Percentiles rank a stretch among this genome's conserved stretches.
These are phyloP conservation scores for Limnomonas spitsbergensis DNA, from an alignment of 139 green algal species.

Conservation along the genomic window DNA sequence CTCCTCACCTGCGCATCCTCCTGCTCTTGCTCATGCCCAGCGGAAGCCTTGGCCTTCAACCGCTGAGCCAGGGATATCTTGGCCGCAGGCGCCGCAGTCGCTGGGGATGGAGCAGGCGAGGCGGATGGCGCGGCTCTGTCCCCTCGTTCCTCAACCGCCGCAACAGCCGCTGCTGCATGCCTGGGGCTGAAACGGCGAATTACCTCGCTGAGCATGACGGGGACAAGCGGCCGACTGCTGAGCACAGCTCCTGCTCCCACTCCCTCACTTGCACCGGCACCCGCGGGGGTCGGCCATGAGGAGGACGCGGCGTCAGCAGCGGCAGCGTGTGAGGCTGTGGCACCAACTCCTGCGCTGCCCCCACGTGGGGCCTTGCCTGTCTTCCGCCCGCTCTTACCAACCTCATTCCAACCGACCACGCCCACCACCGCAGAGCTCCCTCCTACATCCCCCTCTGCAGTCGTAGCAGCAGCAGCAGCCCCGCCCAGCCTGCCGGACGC, in stretches of 20 bases:
- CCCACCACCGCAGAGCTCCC: background rate
- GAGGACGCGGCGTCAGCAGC: background rate
- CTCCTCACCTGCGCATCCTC: conserved; percentile 58
- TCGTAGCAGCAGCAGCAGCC: too few relatives aligned
- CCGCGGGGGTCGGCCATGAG: too few relatives aligned
- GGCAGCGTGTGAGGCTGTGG: background rate
- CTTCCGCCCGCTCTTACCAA: conserved; percentile 3
- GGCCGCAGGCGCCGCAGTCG: background rate
- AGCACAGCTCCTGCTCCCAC: conserved; percentile 27
- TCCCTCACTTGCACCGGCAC: background rate
- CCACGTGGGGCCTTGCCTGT: background rate
- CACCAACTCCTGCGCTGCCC: background rate
- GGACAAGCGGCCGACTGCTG: conserved; percentile 52
- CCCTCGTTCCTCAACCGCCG: background rate
- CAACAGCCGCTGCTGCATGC: conserved; percentile 17
- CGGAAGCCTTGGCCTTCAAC: background rate
- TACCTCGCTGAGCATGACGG: conserved; percentile 57
- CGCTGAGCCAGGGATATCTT: conserved; percentile 35
- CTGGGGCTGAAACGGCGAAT: conserved; percentile 57
- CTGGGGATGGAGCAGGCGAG: background rate
- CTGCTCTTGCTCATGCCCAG: conserved; percentile 55
- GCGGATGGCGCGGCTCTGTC: too few relatives aligned
- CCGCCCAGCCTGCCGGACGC: too few relatives aligned
- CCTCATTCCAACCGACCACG: conserved; percentile 8
- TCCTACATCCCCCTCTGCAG: background rate